Evolutionary conservation across 345 rosid species (phyloP).

Genomic region (Eucalyptus regnans): DNA sequence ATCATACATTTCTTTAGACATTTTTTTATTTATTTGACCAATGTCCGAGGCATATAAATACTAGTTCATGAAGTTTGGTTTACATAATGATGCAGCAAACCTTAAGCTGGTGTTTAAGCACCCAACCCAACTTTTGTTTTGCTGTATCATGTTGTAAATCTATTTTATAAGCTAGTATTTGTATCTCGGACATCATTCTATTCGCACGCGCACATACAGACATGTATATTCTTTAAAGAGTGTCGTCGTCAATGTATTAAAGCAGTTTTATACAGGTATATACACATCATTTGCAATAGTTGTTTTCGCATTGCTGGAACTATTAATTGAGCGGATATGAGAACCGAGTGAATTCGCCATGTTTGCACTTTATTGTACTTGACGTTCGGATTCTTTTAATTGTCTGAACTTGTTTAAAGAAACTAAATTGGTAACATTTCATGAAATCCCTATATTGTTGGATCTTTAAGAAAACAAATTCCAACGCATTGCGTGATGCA

Average conservation of each 20-base stretch:
- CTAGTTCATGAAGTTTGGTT: background rate
- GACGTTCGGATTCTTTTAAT: background rate
- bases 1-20: background rate
- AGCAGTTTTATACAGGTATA: background rate
- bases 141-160: background rate
- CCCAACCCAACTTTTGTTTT: background rate
- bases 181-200: background rate
- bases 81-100: background rate
- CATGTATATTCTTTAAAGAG: background rate
- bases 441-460: background rate
- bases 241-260: background rate
- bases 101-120: background rate
- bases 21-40: background rate
- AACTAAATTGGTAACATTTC: background rate
- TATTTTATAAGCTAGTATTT: background rate
- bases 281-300: background rate
- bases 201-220: background rate
- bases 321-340: background rate
- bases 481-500: background rate
- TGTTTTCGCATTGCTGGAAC: background rate
- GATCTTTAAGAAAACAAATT: background rate
- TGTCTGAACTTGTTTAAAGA: background rate
- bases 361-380: background rate
- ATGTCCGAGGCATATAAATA: background rate
- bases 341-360: background rate